These are phyloP conservation scores for Globisporangium polare DNA, from an alignment of 352 stramenopile species.

Conservation along the genomic window DNA sequence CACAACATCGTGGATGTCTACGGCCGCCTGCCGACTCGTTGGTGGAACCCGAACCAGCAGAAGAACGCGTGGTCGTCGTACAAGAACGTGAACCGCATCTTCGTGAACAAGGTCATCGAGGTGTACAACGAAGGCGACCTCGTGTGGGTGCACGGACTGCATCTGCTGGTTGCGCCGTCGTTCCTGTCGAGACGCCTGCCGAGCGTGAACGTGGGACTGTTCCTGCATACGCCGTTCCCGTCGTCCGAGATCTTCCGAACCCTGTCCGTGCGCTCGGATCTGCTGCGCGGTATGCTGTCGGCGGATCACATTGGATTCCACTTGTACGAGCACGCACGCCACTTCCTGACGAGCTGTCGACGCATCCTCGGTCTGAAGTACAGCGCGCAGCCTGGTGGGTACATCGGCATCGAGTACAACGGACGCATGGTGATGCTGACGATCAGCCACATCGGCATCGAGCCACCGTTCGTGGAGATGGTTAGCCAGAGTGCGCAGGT, in stretches of 20 bases:
- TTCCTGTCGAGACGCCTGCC: constrained; percentile 93
- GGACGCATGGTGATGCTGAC: constrained; percentile 96
- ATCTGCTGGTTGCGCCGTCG: constrained; percentile 97
- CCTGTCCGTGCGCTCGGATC: constrained; percentile 94
- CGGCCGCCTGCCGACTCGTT: constrained; percentile 66
- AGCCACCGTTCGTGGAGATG: constrained; percentile 84
- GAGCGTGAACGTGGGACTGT: constrained; percentile 95
- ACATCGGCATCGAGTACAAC: constrained; percentile 96
- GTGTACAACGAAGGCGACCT: constrained; percentile 91
- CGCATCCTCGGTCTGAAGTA: constrained; percentile 87
- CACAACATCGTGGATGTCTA: constrained; percentile 99
- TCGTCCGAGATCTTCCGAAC: constrained; percentile 99
- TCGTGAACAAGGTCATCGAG: constrained; percentile 92
- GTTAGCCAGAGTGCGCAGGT: constrained; percentile 58
- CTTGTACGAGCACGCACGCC: constrained; percentile 96
- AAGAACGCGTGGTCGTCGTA: constrained; percentile 92
- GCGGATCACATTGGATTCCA: constrained; percentile 98
- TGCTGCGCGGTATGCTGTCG: constrained; percentile 95
- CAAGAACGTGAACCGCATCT: constrained; percentile 97
- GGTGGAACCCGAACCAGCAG: constrained; percentile 81
- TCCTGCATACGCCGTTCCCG: constrained; percentile 99
- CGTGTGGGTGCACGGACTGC: constrained; percentile 97
- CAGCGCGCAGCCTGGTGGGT: constrained; percentile 88
- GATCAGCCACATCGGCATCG: constrained; percentile 97
- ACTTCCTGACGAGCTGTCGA: constrained; percentile 97